Base-by-base conservation (phyloP, 2,329 filamentous ascomycete genomes). In the Thielaviopsis punctulata region DNA sequence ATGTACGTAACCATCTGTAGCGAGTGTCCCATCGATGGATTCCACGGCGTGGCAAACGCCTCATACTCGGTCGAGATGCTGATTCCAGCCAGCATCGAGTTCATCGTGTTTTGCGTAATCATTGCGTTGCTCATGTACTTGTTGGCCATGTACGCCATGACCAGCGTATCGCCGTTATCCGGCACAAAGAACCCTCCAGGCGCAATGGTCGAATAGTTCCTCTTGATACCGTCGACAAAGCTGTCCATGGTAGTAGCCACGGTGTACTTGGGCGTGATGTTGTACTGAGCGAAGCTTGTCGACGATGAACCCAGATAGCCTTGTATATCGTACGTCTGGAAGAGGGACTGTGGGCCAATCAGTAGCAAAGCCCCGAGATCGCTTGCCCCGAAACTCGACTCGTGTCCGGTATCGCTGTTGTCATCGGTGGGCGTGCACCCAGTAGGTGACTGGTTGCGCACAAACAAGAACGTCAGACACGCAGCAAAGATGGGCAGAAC, bases 1-100 rank as follows among this genome's bases (percentile, higher is more conserved):
- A 92, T 84, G 65, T 95, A 95, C 8, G 86, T 71, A 41, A 90
- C 77, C 18, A 94, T 71, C 62, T 93, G 86, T 22, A 95, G 67
- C 0, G 82, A 80, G 49, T 89, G 73, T 19, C 86, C 86, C 8
- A 80, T 77, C 19, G 71, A 71, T 0, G 84, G 78, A 23, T 75
- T 69, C 67, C 81, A 89, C 0, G 86, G 84, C 0, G 79, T 74
- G 57, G 86, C 86, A 60, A 95, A 94, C 12, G 77, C 68, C 48
- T 84, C 76, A 64, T 82, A 95, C 48, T 78, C 75, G 1, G 82
- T 84, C 2, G 74, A 71, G 55, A 95, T 88, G 2, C 77, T 76
- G 5, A 77, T 74, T 52, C 84, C 80, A 21, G 77, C 73, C 21
- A 89, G 64, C 19, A 87, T 60, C n/a, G 76, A 75, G 62, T 86